phyloP scores from a whole-genome alignment of 306 rosid genomes.

The Casuarina glauca region DNA sequence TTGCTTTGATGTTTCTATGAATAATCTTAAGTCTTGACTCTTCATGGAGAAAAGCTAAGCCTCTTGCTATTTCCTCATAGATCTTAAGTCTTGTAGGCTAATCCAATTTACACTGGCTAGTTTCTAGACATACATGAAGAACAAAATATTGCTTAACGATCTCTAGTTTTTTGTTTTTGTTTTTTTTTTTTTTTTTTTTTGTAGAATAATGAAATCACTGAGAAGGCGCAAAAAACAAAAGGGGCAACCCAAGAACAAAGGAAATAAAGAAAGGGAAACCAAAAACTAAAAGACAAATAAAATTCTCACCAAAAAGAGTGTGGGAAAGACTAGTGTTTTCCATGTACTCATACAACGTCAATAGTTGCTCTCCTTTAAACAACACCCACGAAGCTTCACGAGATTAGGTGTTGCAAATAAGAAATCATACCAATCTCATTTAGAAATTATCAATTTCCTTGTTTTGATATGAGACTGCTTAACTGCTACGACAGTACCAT shows the following conservation, averaged over 20 bases:
- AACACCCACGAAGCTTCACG: conserved; percentile 71
- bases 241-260: background rate
- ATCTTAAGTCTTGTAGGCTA: conserved; percentile 33
- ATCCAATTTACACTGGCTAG: conserved; percentile 30
- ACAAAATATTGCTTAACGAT: background rate
- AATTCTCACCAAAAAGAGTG: conserved; percentile 59
- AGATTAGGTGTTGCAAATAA: conserved; percentile 76
- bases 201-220: background rate
- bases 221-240: background rate
- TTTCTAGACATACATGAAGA: conserved; percentile 37
- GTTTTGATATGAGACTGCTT: conserved; percentile 73
- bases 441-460: conserved; percentile 73
- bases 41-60: background rate
- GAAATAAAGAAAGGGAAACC: background rate
- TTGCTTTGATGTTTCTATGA: background rate
- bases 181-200: no score
- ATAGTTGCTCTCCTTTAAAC: conserved; percentile 62
- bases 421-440: conserved; percentile 78
- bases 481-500: conserved; percentile 66
- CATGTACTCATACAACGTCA: conserved; percentile 72
- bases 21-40: background rate
- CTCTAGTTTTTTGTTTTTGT: no score
- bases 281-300: background rate
- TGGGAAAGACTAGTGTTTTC: conserved; percentile 71
- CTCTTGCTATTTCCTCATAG: conserved; percentile 7